Evolutionary conservation across 768 basidiomycete species (phyloP).

Genomic region (Boletus rex-veris): DNA sequence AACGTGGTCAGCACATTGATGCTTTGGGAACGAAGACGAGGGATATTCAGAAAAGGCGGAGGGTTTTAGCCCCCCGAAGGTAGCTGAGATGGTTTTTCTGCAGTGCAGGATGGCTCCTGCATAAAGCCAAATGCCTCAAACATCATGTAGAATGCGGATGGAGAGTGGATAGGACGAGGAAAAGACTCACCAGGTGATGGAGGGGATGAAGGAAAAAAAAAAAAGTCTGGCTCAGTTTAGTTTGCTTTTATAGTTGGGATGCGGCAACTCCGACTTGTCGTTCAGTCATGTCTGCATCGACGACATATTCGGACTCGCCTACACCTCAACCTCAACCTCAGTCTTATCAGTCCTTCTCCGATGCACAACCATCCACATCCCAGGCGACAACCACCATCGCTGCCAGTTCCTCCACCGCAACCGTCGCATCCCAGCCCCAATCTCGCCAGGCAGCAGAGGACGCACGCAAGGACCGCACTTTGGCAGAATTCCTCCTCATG

Average conservation of each 20-base stretch:
- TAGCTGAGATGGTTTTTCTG: constrained; percentile 88
- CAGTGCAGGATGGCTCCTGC: constrained; percentile 63
- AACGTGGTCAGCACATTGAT: constrained; percentile 9
- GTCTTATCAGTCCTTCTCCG: constrained; percentile 16
- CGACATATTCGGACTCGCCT: constrained; percentile 30
- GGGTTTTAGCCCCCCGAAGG: constrained; percentile 59
- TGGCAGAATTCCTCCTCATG: constrained; percentile 94
- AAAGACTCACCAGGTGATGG: constrained; percentile 22
- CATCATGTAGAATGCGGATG: constrained; percentile 57
- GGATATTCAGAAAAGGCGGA: constrained; percentile 46
- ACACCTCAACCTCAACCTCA: constrained; percentile 26
- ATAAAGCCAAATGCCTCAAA: constrained; percentile 95
- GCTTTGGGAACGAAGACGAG: neutral
- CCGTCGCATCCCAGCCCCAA: constrained; percentile 35
- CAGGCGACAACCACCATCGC: constrained; percentile 14
- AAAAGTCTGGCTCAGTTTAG: neutral
- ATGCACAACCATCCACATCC: constrained; percentile 21
- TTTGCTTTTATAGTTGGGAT: constrained; percentile 21
- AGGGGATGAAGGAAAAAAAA: neutral
- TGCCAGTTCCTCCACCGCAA: constrained; percentile 17
- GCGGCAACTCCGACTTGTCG: constrained; percentile 32
- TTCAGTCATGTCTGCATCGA: constrained; percentile 32
- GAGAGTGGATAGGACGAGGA: constrained; percentile 15
- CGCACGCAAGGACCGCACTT: constrained; percentile 81
- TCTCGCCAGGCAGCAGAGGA: constrained; percentile 74